These are phyloP conservation scores for Arthrinium puccinioides DNA, from an alignment of 2,329 filamentous ascomycete genomes.

Conservation along the genomic window DNA sequence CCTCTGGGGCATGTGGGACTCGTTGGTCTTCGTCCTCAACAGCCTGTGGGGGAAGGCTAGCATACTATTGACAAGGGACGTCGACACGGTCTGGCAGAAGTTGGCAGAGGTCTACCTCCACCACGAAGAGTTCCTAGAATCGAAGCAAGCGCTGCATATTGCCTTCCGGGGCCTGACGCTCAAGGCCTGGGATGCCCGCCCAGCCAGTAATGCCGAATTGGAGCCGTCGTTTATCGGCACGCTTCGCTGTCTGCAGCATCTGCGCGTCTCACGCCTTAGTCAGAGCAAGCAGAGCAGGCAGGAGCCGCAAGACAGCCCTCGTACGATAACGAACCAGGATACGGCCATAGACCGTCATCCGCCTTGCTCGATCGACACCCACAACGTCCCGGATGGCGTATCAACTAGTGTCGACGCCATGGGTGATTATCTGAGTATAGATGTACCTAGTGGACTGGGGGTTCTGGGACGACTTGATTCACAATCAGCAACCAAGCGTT, in stretches of 20 bases:
- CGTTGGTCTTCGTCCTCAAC: neutral
- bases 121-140: neutral
- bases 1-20: neutral
- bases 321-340: neutral
- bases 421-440: neutral
- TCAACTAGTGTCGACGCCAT: neutral
- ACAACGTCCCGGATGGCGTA: neutral
- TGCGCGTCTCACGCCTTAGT: no score
- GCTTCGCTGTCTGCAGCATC: neutral
- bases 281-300: no score
- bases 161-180: neutral
- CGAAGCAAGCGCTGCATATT: neutral
- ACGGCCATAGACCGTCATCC: neutral
- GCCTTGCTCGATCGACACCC: neutral
- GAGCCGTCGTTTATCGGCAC: neutral
- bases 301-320: no score
- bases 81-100: neutral
- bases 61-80: neutral
- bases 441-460: neutral
- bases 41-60: neutral
- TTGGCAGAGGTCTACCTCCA: neutral
- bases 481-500: no score
- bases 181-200: neutral
- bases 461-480: neutral
- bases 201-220: neutral